Evolutionary conservation across 2,329 filamentous ascomycete genomes (phyloP).

Genomic region (Pseudogymnoascus sp.): DNA sequence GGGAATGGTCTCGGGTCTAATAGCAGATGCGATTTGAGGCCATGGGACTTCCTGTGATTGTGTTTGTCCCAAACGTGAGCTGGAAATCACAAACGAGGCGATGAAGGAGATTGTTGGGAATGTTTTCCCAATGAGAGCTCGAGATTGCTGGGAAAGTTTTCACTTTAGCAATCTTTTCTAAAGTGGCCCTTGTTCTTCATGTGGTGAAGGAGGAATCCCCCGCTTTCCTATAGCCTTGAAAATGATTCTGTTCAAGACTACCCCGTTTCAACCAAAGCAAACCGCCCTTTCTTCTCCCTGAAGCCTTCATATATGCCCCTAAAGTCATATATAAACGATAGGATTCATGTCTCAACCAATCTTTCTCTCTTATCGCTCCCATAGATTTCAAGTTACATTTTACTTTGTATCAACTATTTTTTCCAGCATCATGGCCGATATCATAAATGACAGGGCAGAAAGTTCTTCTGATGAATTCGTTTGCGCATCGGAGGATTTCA

Average conservation of each 20-base stretch:
- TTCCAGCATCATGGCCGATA: not conserved
- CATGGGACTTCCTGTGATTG: not conserved
- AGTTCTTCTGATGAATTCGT: not conserved
- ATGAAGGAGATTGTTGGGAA: not conserved
- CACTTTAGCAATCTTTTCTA: not conserved
- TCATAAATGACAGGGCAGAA: not conserved
- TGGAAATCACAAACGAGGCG: not conserved
- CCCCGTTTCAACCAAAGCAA: not conserved
- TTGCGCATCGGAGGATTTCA: constrained; percentile 12
- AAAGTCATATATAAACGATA: not conserved
- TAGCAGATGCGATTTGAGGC: not conserved
- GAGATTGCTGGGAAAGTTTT: not conserved
- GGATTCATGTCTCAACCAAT: not conserved
- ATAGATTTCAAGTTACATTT: not conserved
- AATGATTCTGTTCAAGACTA: not conserved
- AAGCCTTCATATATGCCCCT: not conserved
- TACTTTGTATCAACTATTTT: not conserved
- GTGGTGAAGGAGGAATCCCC: not conserved
- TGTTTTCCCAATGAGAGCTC: not conserved
- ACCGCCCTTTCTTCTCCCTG: not conserved
- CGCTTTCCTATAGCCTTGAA: not conserved
- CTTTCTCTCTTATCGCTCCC: not conserved
- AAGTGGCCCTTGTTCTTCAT: not conserved
- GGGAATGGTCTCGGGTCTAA: not conserved
- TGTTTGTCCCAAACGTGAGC: not conserved